phyloP scores from a whole-genome alignment of 2,329 filamentous ascomycete genomes.

The Colletotrichum viniferum region DNA sequence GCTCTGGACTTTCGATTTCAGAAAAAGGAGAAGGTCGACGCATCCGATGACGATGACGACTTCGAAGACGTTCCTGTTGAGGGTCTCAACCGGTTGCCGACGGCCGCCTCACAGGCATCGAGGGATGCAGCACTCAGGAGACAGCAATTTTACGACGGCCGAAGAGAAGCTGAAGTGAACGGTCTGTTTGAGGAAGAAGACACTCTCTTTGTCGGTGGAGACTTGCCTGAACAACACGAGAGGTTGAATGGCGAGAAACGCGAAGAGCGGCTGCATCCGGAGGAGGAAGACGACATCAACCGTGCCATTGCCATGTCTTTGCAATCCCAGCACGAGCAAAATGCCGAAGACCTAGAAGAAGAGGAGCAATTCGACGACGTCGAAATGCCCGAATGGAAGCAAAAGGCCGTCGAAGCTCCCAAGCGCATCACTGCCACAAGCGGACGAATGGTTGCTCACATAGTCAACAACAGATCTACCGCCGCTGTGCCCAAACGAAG shows the following conservation, averaged over 20 bases:
- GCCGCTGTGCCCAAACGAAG: conserved; percentile 57
- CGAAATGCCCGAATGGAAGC: conserved; percentile 58
- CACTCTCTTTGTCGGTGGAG: conserved; percentile 58
- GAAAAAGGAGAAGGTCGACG: conserved; percentile 62
- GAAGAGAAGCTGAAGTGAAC: conserved; percentile 11
- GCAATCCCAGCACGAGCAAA: conserved; percentile 60
- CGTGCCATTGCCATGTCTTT: conserved; percentile 87
- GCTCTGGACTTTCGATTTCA: conserved; percentile 62
- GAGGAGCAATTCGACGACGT: conserved; percentile 56
- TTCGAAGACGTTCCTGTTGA: conserved; percentile 95
- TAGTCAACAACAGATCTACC: conserved; percentile 76
- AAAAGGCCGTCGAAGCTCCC: conserved; percentile 54
- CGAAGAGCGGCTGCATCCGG: conserved; percentile 41
- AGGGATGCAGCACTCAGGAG: neutral
- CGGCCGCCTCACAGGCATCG: neutral
- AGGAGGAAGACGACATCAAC: conserved; percentile 68
- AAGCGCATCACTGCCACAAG: conserved; percentile 56
- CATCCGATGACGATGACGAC: conserved; percentile 71
- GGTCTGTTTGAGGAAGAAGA: conserved; percentile 44
- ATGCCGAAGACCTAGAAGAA: conserved; percentile 38
- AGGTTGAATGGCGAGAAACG: conserved; percentile 29
- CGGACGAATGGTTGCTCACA: conserved; percentile 70
- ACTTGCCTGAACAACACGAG: conserved; percentile 26
- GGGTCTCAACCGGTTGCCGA: conserved; percentile 81
- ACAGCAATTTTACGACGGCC: neutral